Base-by-base conservation (phyloP, 1,284 basidiomycete genomes). In the Trametes sp. region DNA sequence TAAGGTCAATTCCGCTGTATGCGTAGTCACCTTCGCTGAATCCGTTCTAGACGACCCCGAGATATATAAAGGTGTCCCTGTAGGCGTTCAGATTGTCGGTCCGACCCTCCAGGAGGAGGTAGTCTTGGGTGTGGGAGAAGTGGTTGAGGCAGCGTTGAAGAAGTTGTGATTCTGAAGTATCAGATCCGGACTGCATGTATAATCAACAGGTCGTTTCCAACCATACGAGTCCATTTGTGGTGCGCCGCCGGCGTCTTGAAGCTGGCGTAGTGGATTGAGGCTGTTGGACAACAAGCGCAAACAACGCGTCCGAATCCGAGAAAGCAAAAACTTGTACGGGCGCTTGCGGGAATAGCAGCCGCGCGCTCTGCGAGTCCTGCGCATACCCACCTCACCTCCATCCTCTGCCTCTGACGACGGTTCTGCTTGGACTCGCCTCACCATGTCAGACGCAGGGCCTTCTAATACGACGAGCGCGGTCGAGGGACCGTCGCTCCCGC, bases 31-130 rank as follows among this genome's bases (percentile, higher is more conserved):
- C 19, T 21, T 35, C 14, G 13, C n/a, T 36, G 11, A 5, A 16
- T 16, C 1, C 4, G 42, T 24, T 28, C 24, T 23, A 84, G 83
- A 86, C 70, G 78, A 83, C 50, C 78, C 83, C 3, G 73, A 80
- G 36, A 70, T 78, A 44, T 80, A 80, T 62, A 70, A 76, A 19
- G 80, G 81, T 36, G 79, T 82, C 0, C 85, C 86, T 0, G 79
- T 86, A 0, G 77, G 78, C 4, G 68, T 88, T 19, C 85, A 87
- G 72, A 63, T 86, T 0, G 74, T 85, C 11, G 83, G 81, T 0
- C 73, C 79, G 38, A 80, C 81, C 35, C 76, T 81, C 13, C 82
- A 86, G 70, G 84, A 86, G 60, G 84, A 85, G 66, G 80, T 78
- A 0, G 77, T 84, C 10, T 70, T 84, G 21, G 79, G 74, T 1